Percentiles rank a stretch among this genome's conserved stretches.
Evolutionary conservation across 805 yeast species (phyloP).

Genomic region (Yarrowia sp.): DNA sequence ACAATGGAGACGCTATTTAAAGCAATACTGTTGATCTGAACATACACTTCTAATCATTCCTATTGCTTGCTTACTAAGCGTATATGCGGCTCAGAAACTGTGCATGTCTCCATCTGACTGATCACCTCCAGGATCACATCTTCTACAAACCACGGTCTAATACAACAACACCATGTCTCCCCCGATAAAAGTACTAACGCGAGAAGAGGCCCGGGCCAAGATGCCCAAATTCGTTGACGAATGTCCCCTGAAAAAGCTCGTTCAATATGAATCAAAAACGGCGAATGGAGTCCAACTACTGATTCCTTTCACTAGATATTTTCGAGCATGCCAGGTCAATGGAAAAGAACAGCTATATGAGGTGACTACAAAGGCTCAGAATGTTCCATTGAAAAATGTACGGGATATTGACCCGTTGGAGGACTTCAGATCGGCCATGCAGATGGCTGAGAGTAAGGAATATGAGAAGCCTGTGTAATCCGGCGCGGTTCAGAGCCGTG

Average conservation of each 20-base stretch:
- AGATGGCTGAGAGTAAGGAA: not conserved
- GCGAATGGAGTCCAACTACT: conserved; percentile 23
- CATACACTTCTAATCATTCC: no score
- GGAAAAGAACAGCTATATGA: conserved; percentile 5
- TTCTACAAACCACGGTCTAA: no score
- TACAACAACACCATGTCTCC: not conserved
- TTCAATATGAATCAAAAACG: conserved; percentile 34
- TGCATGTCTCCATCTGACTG: not conserved
- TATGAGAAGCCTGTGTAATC: not conserved
- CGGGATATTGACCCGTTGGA: not conserved
- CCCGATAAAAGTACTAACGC: not conserved
- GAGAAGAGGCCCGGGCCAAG: conserved; percentile 4
- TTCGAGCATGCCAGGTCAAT: conserved; percentile 29
- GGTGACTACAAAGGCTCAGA: not conserved
- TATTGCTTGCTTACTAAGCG: not conserved
- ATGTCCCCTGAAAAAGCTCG: conserved; percentile 32
- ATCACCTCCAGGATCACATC: not conserved
- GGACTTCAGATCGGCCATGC: conserved; percentile 3
- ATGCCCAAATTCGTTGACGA: conserved; percentile 26
- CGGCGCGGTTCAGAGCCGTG: not conserved
- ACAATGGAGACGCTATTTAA: no score
- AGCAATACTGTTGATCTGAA: no score
- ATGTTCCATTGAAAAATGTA: not conserved
- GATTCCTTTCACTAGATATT: conserved; percentile 33
- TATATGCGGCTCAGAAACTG: not conserved